Percentiles rank a stretch among this genome's conserved stretches.
These are phyloP conservation scores for Pyricularia grisea DNA, from an alignment of 2,329 filamentous ascomycete species.

Conservation along the genomic window DNA sequence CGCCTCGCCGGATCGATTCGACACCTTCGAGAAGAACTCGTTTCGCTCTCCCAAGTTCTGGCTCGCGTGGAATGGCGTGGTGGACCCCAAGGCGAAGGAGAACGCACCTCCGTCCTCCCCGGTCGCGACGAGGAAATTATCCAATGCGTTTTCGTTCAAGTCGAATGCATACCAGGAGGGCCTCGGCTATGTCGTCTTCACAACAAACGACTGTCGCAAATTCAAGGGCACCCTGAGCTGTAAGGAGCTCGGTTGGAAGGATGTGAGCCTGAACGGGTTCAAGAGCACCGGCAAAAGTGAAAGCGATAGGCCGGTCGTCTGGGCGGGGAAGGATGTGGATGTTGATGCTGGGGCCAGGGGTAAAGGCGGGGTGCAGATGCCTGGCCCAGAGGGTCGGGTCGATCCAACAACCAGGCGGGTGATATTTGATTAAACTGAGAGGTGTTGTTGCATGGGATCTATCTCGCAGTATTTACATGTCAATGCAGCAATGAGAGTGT, in stretches of 20 bases:
- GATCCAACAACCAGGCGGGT: neutral
- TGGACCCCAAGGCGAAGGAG: neutral
- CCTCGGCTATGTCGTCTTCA: neutral
- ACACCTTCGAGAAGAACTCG: neutral
- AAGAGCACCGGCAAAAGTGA: neutral
- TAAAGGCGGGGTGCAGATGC: neutral
- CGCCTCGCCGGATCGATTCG: neutral
- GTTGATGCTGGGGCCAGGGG: neutral
- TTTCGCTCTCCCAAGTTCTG: neutral
- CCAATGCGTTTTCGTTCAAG: neutral
- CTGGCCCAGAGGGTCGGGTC: neutral
- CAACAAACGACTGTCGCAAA: neutral
- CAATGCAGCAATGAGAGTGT: neutral
- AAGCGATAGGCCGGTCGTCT: neutral
- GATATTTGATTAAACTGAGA: neutral
- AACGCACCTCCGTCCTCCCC: neutral
- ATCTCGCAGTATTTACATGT: neutral
- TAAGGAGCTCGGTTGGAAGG: neutral
- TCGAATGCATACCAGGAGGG: neutral
- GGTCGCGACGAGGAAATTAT: neutral
- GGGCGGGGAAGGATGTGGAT: neutral
- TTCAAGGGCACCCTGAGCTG: neutral
- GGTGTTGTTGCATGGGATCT: neutral
- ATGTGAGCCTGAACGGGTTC: neutral
- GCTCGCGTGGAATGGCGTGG: neutral